Base-by-base conservation (phyloP, 192 early-diverging fungal genomes). In the Obelidium mucronatum region DNA sequence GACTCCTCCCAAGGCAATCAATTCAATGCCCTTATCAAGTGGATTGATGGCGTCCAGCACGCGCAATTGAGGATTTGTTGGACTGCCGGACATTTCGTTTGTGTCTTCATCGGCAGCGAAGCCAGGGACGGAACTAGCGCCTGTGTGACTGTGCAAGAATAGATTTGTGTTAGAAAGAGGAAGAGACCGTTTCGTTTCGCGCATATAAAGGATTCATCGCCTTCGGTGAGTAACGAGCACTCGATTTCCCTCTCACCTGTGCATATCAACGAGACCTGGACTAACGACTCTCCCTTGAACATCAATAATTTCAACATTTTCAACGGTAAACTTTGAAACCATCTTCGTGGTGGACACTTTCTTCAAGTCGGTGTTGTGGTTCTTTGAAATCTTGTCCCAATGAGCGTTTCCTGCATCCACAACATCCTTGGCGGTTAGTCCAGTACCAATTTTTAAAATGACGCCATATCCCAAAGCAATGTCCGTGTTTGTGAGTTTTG, bases 241-340 rank as follows among this genome's bases (percentile, higher is more conserved):
- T n/a, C n/a, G n/a, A n/a, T n/a, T n/a, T n/a, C n/a, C n/a, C n/a
- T n/a, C n/a, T n/a, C n/a, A 71, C 24, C 30, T 59, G n/a, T 31
- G 31, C 92, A 91, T 90, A 74, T 93, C 93, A 1, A 94, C 88
- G 42, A 94, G 81, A 55, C 93, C 93, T 15, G 93, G 93, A n/a
- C 91, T 91, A 19, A 94, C 79, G 52, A 85, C 82, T 51, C 90
- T 87, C 2, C 89, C 90, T 40, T 88, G 81, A 37, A 91, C 86
- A 73, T 94, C 90, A 24, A 48, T 11, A 26, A 69, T n/a, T 0
- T 26, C 33, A 33, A 60, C 33, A 33, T 60, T 24, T 13, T 26
- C 13, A 33, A 26, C 58, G 24, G 58, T 19, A 26, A 60, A 19
- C 6, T 22, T 6, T 4, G 53, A 6, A 13, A 2, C 28, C 56